Percentiles rank a stretch among this genome's conserved stretches.
phyloP scores from a whole-genome alignment of 106 monocot genomes.

The Acanthochlamys bracteata region DNA sequence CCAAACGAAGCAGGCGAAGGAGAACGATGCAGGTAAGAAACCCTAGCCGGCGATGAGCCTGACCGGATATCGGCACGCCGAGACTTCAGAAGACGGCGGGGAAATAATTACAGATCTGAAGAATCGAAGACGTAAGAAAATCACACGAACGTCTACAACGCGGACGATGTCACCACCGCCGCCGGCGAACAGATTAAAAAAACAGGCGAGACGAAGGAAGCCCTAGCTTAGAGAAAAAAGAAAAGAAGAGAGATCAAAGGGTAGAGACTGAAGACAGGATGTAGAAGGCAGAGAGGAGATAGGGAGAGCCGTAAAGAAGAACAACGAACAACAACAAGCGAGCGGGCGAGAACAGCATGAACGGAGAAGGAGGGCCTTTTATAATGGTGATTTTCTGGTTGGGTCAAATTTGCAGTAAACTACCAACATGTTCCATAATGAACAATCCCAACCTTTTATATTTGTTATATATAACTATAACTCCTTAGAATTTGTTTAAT shows the following conservation, averaged over 20 bases:
- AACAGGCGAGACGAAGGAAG: neutral
- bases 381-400: neutral
- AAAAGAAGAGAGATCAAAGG: neutral
- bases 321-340: neutral
- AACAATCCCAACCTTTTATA: neutral
- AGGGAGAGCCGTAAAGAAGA: neutral
- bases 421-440: neutral
- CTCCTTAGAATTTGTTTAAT: too few species aligned
- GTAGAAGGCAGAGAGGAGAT: slow-evolving; percentile 4
- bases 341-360: slow-evolving; percentile 29
- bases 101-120: slow-evolving; percentile 5
- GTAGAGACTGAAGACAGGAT: neutral
- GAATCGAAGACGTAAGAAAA: neutral
- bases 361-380: slow-evolving; percentile 6
- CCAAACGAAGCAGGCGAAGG: slow-evolving; percentile 57
- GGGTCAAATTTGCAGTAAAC: neutral
- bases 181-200: neutral
- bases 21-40: slow-evolving; percentile 7
- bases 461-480: too few species aligned
- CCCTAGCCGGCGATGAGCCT: slow-evolving; percentile 19
- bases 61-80: slow-evolving; percentile 59
- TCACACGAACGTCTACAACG: neutral
- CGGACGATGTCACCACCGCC: neutral
- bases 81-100: slow-evolving; percentile 45
- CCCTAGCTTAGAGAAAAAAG: neutral